phyloP scores from a whole-genome alignment of 2,329 filamentous ascomycete species.

The Phaeophleospora eucalypticola region DNA sequence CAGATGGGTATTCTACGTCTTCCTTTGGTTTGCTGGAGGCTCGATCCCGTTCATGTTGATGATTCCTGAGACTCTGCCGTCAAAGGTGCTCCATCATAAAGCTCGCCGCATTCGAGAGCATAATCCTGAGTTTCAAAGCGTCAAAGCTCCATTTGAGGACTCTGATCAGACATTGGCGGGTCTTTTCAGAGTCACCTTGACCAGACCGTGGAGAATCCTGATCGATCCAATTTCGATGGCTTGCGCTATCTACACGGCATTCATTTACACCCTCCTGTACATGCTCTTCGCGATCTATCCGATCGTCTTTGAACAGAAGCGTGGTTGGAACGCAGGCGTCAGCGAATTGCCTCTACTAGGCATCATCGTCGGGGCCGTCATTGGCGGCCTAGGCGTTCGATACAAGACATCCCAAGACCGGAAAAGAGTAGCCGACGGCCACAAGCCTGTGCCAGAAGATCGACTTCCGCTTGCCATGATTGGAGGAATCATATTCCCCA shows the following conservation, averaged over 20 bases:
- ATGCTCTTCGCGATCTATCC: constrained; percentile 49
- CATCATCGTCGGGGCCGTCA: constrained; percentile 45
- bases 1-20: too few relatives aligned
- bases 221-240: constrained; percentile 69
- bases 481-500: constrained; percentile 31
- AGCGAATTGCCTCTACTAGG: constrained; percentile 50
- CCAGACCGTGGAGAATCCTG: constrained; percentile 64
- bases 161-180: constrained; percentile 39
- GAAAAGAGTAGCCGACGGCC: constrained; percentile 37
- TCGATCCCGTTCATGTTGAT: constrained; percentile 44
- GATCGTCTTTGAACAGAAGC: constrained; percentile 59
- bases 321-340: constrained; percentile 57
- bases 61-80: constrained; percentile 55
- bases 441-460: constrained; percentile 40
- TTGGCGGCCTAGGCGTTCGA: constrained; percentile 43
- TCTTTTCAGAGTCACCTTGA: constrained; percentile 53
- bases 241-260: constrained; percentile 62
- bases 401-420: constrained; percentile 38
- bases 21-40: too few relatives aligned
- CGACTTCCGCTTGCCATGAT: constrained; percentile 31
- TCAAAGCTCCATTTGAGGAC: constrained; percentile 49
- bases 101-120: constrained; percentile 48
- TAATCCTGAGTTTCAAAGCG: constrained; percentile 49
- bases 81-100: constrained; percentile 50
- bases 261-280: constrained; percentile 49